These are phyloP conservation scores for Nicotiana sylvestris DNA, from an alignment of 257 asterid species.

Conservation along the genomic window DNA sequence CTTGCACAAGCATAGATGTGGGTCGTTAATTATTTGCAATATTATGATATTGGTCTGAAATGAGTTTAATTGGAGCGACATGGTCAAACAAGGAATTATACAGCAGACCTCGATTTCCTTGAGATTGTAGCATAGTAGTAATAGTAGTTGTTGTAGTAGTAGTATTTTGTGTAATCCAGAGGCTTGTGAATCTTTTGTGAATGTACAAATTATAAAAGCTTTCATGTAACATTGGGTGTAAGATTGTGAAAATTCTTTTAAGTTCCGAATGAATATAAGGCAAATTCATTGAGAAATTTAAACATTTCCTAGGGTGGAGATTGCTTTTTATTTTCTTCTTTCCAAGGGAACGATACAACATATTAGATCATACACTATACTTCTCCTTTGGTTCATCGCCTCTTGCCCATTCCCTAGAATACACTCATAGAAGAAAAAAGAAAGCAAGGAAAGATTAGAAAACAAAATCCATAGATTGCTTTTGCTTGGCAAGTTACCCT, in stretches of 20 bases:
- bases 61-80: not conserved
- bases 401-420: too few relatives aligned
- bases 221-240: not conserved
- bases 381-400: too few relatives aligned
- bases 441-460: too few relatives aligned
- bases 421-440: too few relatives aligned
- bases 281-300: not conserved
- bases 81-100: not conserved
- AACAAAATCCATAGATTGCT: too few relatives aligned
- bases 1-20: slow-evolving; percentile 25
- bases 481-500: too few relatives aligned
- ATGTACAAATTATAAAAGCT: not conserved
- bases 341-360: too few relatives aligned
- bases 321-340: too few relatives aligned
- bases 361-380: too few relatives aligned
- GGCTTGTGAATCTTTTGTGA: not conserved
- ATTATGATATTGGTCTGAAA: not conserved
- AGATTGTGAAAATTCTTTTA: not conserved
- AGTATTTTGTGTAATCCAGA: not conserved
- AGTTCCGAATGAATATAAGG: not conserved
- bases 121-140: not conserved
- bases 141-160: not conserved
- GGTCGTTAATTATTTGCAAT: slow-evolving; percentile 20
- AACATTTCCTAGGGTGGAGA: too few relatives aligned
- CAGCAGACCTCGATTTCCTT: not conserved